A percentile compares a stretch with the other conserved stretches of the same genome.
Evolutionary conservation across 805 yeast genomes (phyloP).

Genomic region (Saturnispora galanensis): DNA sequence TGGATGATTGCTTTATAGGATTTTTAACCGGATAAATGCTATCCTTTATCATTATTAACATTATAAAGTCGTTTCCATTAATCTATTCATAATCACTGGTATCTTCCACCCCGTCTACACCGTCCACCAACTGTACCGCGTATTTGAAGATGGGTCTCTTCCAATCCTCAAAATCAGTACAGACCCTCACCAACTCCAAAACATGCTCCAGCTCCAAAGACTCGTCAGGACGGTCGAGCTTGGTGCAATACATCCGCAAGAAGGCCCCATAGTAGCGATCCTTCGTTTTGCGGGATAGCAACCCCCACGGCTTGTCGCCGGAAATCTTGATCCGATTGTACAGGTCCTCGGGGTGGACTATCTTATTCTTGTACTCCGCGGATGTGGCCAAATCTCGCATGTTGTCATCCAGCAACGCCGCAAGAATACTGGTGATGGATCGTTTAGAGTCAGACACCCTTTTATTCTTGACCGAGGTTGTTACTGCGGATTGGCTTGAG

Average conservation of each 20-base stretch:
- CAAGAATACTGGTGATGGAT: constrained; percentile 20
- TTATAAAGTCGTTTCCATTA: background rate
- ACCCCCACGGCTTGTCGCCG: constrained; percentile 19
- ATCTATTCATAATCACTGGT: constrained; percentile 5
- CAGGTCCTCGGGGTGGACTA: constrained; percentile 21
- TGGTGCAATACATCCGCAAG: constrained; percentile 20
- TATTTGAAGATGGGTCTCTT: constrained; percentile 16
- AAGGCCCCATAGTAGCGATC: constrained; percentile 24
- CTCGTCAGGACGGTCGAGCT: constrained; percentile 15
- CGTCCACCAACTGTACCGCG: constrained; percentile 14
- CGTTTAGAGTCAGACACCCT: constrained; percentile 1
- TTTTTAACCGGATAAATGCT: constrained; percentile 18
- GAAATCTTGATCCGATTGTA: constrained; percentile 19
- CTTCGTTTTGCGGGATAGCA: constrained; percentile 15
- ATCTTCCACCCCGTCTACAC: constrained; percentile 6
- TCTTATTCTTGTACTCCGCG: constrained; percentile 20
- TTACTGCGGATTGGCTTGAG: background rate
- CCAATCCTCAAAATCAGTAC: constrained; percentile 20
- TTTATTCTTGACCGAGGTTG: background rate
- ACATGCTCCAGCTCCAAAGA: constrained; percentile 14
- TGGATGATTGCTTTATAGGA: constrained; percentile 74
- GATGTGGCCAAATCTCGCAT: constrained; percentile 21
- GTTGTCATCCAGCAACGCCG: constrained; percentile 20
- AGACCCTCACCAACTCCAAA: constrained; percentile 20
- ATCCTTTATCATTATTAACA: background rate